Base-by-base conservation (phyloP, 208 protist species). In the Acanthamoeba culbertsoni region DNA sequence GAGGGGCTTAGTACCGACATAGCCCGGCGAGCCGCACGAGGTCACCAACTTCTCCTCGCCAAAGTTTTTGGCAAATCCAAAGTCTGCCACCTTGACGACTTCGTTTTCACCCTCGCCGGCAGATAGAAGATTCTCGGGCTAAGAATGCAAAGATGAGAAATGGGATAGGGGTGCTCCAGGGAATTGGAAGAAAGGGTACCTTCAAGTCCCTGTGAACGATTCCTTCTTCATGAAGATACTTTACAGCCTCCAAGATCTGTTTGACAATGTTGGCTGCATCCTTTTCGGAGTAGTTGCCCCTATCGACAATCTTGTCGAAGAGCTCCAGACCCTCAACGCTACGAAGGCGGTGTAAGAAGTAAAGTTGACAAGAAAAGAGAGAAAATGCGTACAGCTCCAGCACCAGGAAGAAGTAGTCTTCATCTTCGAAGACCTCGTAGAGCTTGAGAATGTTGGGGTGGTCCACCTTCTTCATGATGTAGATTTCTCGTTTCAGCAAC, bases 241-340 rank as follows among this genome's bases (percentile, higher is more conserved):
- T 33, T 0, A 98, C 84, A 28, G 96, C 97, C 73, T 96, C 90
- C 40, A 96, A 89, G 4, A 98, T 89, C 48, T 97, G 84, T 33
- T 93, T 59, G 10, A 96, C 89, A 31, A 98, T 59, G 42, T 94
- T 88, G 48, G 89, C 53, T 18, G 95, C 96, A 37, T 97, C 96
- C 37, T 94, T 53, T 75, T 98, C 97, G 31, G 96, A 94, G 86
- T 97, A 98, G 31, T 94, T 93, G 42, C 94, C 95, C 55, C 97
- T 91, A 43, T 95, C 62, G 6, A 98, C 94, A 71, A 98, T 98
- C 37, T 94, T 94, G 93, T 98, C 97, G 94, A 98, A 98, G 23
- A 98, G 73, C 93, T 98, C 97, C 2, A 97, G 97, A 51, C 96
- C 96, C 45, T 90, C 93, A 18, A 97, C 95, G 62, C 88, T 92